Evolutionary conservation across 495 filamentous ascomycete species (phyloP).

Genomic region (Talaromyces borbonicus): DNA sequence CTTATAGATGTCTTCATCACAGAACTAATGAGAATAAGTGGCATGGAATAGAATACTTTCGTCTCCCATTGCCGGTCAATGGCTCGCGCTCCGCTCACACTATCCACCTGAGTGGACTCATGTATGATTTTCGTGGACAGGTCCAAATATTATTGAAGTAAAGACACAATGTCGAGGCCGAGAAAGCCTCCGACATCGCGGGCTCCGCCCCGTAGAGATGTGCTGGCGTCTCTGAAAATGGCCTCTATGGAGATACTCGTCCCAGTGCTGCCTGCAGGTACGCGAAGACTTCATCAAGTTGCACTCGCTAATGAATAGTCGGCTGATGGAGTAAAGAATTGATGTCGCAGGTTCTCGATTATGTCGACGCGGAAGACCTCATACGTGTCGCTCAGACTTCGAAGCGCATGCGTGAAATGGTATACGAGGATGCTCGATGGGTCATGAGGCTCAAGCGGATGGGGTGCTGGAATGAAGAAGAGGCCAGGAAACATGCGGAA

Average conservation of each 20-base stretch:
- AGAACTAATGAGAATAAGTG: background rate
- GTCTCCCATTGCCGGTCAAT: background rate
- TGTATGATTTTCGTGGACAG: background rate
- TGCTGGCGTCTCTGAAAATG: slow-evolving; percentile 63
- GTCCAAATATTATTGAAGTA: slow-evolving; percentile 1
- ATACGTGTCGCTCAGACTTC: slow-evolving; percentile 81
- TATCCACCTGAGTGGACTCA: background rate
- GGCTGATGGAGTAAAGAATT: slow-evolving; percentile 53
- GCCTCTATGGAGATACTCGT: slow-evolving; percentile 63
- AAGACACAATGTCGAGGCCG: slow-evolving; percentile 48
- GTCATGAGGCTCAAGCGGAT: slow-evolving; percentile 72
- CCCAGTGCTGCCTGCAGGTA: slow-evolving; percentile 72
- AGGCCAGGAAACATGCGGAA: slow-evolving; percentile 72
- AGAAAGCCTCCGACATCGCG: slow-evolving; percentile 46
- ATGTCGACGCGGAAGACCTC: slow-evolving; percentile 74
- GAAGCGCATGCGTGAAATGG: slow-evolving; percentile 90
- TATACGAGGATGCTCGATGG: slow-evolving; percentile 97
- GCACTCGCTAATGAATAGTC: background rate
- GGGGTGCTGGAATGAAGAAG: slow-evolving; percentile 85
- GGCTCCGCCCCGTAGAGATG: slow-evolving; percentile 43
- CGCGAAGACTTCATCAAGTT: slow-evolving; percentile 9
- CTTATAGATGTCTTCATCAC: too few species aligned
- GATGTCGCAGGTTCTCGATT: slow-evolving; percentile 77
- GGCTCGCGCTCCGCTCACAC: background rate
- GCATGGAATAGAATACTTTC: background rate